A percentile compares a stretch with the other conserved stretches of the same genome.
These are phyloP conservation scores for Candida freyschussii DNA, from an alignment of 1,139 yeast species.

Conservation along the genomic window DNA sequence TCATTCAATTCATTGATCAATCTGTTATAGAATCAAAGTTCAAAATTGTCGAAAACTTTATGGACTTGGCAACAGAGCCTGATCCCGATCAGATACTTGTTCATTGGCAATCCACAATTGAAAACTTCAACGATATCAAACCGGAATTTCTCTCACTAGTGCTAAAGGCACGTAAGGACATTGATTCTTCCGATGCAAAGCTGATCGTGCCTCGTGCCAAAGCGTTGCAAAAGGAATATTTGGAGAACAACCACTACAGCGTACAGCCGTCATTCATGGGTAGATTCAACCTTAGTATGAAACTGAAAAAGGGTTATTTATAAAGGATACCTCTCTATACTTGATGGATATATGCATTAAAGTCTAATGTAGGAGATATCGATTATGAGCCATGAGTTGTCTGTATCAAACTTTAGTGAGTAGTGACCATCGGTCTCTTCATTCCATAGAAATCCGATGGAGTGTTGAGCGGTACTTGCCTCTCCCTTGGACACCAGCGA, in stretches of 20 bases:
- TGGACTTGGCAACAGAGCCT: conserved; percentile 40
- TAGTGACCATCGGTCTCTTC: conserved; percentile 11
- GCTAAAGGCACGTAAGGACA: conserved; percentile 14
- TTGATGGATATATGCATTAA: neutral
- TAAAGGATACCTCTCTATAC: conserved; percentile 1
- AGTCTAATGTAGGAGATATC: conserved; percentile 9
- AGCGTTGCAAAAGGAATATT: conserved; percentile 7
- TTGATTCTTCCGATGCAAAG: conserved; percentile 13
- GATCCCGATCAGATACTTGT: conserved; percentile 9
- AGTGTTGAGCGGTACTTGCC: conserved; percentile 4
- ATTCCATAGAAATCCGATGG: conserved; percentile 11
- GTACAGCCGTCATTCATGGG: conserved; percentile 15
- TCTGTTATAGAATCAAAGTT: conserved; percentile 45
- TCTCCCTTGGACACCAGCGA: neutral
- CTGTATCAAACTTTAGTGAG: conserved; percentile 4
- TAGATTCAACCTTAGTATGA: conserved; percentile 9
- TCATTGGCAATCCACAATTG: conserved; percentile 11
- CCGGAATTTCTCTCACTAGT: conserved; percentile 13
- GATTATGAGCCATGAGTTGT: conserved; percentile 5
- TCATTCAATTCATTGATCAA: conserved; percentile 47
- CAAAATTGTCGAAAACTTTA: conserved; percentile 66
- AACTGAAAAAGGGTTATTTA: conserved; percentile 13
- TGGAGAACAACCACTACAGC: conserved; percentile 8
- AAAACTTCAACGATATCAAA: conserved; percentile 12
- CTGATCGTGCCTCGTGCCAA: conserved; percentile 11